These are phyloP conservation scores for Pyrenochaeta sp. DNA, from an alignment of 2,329 filamentous ascomycete species.

Conservation along the genomic window DNA sequence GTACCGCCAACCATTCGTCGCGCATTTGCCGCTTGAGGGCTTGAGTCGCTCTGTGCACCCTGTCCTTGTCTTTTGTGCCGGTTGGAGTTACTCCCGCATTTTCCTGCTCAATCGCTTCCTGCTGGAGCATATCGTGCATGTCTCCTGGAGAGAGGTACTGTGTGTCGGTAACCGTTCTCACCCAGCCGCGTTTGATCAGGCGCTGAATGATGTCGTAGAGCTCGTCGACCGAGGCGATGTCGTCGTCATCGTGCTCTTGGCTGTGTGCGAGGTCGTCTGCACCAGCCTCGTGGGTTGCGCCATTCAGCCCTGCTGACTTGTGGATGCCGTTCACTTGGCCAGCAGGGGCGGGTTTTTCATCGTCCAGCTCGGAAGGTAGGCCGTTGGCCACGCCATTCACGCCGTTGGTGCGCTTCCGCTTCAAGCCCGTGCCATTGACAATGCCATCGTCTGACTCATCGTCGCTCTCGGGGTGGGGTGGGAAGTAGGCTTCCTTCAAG, in stretches of 20 bases:
- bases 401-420: constrained; percentile 34
- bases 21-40: constrained; percentile 63
- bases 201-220: constrained; percentile 55
- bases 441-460: constrained; percentile 44
- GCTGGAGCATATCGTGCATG: constrained; percentile 65
- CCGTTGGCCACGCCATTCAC: constrained; percentile 26
- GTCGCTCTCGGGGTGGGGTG: constrained; percentile 39
- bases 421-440: constrained; percentile 30
- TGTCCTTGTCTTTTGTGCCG: constrained; percentile 72
- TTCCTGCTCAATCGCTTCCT: constrained; percentile 65
- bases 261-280: constrained; percentile 12
- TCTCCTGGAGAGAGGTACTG: constrained; percentile 66
- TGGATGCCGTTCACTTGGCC: constrained; percentile 16
- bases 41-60: constrained; percentile 66
- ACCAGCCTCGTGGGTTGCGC: constrained; percentile 8
- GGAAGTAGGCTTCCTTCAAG: constrained; percentile 69
- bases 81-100: constrained; percentile 62
- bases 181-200: constrained; percentile 70
- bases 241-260: constrained; percentile 29
- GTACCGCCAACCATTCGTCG: constrained; percentile 49
- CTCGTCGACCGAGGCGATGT: constrained; percentile 50
- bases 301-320: constrained; percentile 17
- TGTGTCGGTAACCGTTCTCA: constrained; percentile 67
- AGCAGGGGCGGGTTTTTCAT: constrained; percentile 19
- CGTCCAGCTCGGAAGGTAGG: constrained; percentile 12